Conservation (phyloP, 176 grass and related monocot species). For the Pharus latifolius region DNA sequence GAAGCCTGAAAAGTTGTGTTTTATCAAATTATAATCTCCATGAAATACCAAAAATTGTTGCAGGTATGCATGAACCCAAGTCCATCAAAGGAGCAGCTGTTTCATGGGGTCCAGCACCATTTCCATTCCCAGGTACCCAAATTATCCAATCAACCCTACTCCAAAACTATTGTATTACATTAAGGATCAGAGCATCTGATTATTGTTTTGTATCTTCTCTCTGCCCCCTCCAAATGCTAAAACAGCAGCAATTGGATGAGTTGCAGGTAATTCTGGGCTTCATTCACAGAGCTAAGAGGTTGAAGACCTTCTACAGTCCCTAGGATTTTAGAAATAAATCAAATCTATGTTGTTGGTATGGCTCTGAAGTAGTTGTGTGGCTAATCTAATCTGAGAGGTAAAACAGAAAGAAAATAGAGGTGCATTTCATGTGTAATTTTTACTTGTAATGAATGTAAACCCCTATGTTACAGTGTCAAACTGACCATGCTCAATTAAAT, state of each 20-base stretch:
- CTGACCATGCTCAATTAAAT: conserved; percentile 22
- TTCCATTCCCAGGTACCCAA: conserved; percentile 82
- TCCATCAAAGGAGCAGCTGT: conserved; percentile 65
- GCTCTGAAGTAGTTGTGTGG: conserved; percentile 1
- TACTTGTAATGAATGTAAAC: conserved; percentile 34
- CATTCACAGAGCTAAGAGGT: conserved; percentile 50
- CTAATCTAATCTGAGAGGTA: too few species aligned
- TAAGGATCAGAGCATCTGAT: conserved; percentile 1
- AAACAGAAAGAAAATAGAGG: conserved; percentile 14
- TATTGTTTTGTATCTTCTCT: too few species aligned
- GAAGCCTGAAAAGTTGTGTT: not conserved
- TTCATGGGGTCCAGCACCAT: conserved; percentile 64
- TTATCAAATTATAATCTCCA: not conserved
- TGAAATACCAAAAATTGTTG: not conserved
- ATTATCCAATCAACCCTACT: too few species aligned
- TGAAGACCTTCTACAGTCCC: conserved; percentile 37
- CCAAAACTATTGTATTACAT: not conserved
- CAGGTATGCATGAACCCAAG: conserved; percentile 65
- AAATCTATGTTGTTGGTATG: not conserved
- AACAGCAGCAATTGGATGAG: conserved; percentile 65
- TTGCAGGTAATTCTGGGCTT: conserved; percentile 69
- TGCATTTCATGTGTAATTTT: conserved; percentile 19
- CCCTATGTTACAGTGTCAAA: too few species aligned
- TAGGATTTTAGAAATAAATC: conserved; percentile 2
- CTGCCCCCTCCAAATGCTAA: conserved; percentile 21